Base-by-base conservation (phyloP, 805 yeast genomes). In the Candida suzukii region DNA sequence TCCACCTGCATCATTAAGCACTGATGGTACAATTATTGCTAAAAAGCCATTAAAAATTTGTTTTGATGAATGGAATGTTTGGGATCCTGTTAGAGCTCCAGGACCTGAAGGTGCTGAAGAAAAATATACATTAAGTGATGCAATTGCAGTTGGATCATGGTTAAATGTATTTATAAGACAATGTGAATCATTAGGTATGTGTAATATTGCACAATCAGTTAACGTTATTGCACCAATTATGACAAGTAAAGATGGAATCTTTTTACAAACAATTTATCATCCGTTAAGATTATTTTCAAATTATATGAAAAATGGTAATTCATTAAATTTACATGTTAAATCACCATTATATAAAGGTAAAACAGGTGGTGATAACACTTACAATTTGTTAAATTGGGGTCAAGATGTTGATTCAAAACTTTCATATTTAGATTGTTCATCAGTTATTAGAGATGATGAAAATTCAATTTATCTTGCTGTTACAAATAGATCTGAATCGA, bases 11-110 rank as follows among this genome's bases (percentile, higher is more conserved):
- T 37, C 43, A 9, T 46, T 48, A 5, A 39, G 40, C 12, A 42
- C 39, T 19, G 42, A 48, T n/a, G 45, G 43, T 35, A 37, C 44
- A 2, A 39, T 44, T 21, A 36, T 35, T 10, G 13, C 5, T 4
- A 40, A 42, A 16, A 37, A 42, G n/a, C 45, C 46, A 21, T 54
- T 53, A 18, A 56, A 51, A 40, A 57, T 61, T 25, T 53, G 60
- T 39, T 61, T 59, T 43, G 66, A 61, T 45, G 66, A 61, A 45
- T 61, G 66, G 66, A 61, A 61, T 35, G 65, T 61, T 18, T 61
- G 66, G 66, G 66, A 61, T 43, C 58, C 62, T 6, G 38, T 40
- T 19, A 47, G 60, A 46, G 63, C 63, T 14, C 60, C 49, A 32
- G 63, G 60, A 12, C 32, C 47, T 12, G 32, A 44, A n/a, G 66